Evolutionary conservation across 768 basidiomycete species (phyloP).

Genomic region (Chalciporus chontae): DNA sequence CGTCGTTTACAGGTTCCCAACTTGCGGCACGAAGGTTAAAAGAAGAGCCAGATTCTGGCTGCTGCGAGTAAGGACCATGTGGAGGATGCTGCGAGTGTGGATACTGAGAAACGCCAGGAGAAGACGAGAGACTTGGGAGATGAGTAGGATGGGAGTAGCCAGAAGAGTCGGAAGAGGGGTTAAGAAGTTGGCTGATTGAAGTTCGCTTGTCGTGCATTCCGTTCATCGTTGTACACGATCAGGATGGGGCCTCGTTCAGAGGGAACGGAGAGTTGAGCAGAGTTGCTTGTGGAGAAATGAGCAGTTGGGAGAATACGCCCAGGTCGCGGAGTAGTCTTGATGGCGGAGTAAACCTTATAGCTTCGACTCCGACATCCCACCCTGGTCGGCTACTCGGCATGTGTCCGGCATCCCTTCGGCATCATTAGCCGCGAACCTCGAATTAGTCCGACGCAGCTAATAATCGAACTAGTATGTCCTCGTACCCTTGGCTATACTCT

Average conservation of each 20-base stretch:
- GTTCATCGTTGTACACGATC: constrained; percentile 33
- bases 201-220: constrained; percentile 48
- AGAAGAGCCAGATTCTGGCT: constrained; percentile 30
- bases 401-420: constrained; percentile 18
- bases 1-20: constrained; percentile 45
- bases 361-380: constrained; percentile 28
- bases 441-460: not conserved
- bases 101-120: constrained; percentile 25
- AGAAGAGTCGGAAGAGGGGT: constrained; percentile 42
- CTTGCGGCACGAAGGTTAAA: constrained; percentile 62
- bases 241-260: constrained; percentile 11
- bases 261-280: constrained; percentile 13
- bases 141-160: constrained; percentile 29
- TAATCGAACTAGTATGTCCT: too few relatives aligned
- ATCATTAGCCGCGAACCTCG: constrained; percentile 29
- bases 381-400: constrained; percentile 22
- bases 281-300: constrained; percentile 27
- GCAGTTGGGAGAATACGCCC: constrained; percentile 26
- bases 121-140: constrained; percentile 23
- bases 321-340: constrained; percentile 29
- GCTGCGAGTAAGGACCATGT: constrained; percentile 25
- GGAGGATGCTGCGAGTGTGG: constrained; percentile 28
- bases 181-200: constrained; percentile 48
- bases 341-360: constrained; percentile 26
- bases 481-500: too few relatives aligned